Evolutionary conservation across 2,329 filamentous ascomycete species (phyloP).

Genomic region (Monosporascus sp.): DNA sequence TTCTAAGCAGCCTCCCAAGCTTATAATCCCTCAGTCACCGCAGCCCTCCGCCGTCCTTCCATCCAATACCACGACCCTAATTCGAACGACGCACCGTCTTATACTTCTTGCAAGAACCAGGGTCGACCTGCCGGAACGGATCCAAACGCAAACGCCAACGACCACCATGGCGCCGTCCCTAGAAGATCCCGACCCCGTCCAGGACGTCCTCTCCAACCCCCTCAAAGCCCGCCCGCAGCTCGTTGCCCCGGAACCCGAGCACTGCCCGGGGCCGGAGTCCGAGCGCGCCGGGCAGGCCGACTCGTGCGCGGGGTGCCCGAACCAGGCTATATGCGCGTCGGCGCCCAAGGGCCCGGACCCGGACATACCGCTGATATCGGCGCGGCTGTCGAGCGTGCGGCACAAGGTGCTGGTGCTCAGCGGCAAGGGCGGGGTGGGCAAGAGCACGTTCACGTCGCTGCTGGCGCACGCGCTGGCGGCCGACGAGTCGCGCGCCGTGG

Average conservation of each 20-base stretch:
- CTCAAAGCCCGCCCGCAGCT: conserved; percentile 76
- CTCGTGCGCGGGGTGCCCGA: conserved; percentile 91
- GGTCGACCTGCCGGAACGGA: neutral
- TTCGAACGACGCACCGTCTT: no score
- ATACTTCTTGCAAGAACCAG: no score
- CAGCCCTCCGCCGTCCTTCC: no score
- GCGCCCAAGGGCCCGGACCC: conserved; percentile 94
- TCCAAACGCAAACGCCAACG: neutral
- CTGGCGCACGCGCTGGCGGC: conserved; percentile 85
- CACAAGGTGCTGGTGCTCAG: conserved; percentile 93
- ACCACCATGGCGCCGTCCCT: conserved; percentile 71
- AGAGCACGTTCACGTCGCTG: conserved; percentile 87
- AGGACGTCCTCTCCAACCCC: conserved; percentile 70
- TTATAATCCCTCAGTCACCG: no score
- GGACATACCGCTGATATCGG: conserved; percentile 83
- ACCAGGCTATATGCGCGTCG: conserved; percentile 91
- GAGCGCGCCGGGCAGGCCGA: conserved; percentile 66
- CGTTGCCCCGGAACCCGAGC: conserved; percentile 91
- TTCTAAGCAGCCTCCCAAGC: no score
- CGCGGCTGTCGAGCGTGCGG: conserved; percentile 72
- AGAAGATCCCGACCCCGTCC: conserved; percentile 61
- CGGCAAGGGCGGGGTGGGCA: conserved; percentile 95
- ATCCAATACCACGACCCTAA: no score
- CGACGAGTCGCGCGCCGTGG: conserved; percentile 73
- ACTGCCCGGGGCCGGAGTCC: conserved; percentile 88